Percentiles rank a stretch among this genome's conserved stretches.
phyloP scores from a whole-genome alignment of 495 filamentous ascomycete species.

The Tetracladium marchalianum region DNA sequence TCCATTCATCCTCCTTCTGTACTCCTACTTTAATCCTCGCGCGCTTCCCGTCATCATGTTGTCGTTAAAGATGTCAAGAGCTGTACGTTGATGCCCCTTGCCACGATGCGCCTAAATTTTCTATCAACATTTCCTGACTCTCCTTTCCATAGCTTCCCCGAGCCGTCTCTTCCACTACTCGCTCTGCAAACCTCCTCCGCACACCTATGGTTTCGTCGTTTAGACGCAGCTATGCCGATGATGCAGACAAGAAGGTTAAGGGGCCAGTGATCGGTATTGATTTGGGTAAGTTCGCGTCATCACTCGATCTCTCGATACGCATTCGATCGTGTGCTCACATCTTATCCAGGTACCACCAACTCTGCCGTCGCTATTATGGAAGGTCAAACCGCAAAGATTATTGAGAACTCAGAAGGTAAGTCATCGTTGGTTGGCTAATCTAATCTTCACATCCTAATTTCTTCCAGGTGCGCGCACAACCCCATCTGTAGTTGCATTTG shows the following conservation, averaged over 20 bases:
- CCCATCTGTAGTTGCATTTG: constrained; percentile 93
- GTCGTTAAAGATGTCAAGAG: constrained; percentile 43
- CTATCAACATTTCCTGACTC: constrained; percentile 17
- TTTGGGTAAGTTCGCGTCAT: constrained; percentile 58
- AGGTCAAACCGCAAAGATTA: constrained; percentile 88
- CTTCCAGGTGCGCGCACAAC: constrained; percentile 80
- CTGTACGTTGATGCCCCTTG: constrained; percentile 13
- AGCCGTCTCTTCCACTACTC: constrained; percentile 46
- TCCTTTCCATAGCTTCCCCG: constrained; percentile 49
- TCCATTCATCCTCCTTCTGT: constrained; percentile 29
- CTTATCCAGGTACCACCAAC: constrained; percentile 76
- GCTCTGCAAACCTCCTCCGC: constrained; percentile 47
- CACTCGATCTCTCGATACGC: constrained; percentile 1
- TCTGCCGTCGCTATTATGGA: constrained; percentile 97
- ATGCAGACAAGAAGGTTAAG: constrained; percentile 80
- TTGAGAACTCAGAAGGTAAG: constrained; percentile 93
- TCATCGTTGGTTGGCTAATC: constrained; percentile 9
- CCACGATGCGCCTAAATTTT: constrained; percentile 1
- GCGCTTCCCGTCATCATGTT: constrained; percentile 35
- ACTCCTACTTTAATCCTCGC: constrained; percentile 12
- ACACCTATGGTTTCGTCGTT: constrained; percentile 39
- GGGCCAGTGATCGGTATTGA: constrained; percentile 98
- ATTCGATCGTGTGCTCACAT: constrained; percentile 12
- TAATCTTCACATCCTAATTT: constrained; percentile 1
- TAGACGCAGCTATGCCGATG: constrained; percentile 69